Percentiles rank a stretch among this genome's conserved stretches.
Conservation (phyloP, 352 stramenopile genomes). For the Pilasporangium apinafurcum region DNA sequence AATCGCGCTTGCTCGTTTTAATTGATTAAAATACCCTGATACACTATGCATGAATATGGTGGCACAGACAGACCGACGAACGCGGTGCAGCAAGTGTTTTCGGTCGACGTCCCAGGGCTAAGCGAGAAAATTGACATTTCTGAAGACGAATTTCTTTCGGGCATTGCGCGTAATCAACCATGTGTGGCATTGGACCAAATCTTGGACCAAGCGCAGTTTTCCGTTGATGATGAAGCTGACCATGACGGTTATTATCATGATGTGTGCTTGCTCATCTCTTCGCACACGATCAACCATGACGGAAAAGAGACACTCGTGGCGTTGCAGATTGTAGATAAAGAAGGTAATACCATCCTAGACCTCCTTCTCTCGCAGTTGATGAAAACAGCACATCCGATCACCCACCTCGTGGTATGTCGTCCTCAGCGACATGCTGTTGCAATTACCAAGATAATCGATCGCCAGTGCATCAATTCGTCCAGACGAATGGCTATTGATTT, state of each 20-base stretch:
- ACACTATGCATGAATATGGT: too few relatives aligned
- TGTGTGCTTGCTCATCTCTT: conserved; percentile 11
- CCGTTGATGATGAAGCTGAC: neutral
- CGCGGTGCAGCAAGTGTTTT: conserved; percentile 16
- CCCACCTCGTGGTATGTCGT: too few relatives aligned
- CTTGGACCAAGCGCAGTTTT: neutral
- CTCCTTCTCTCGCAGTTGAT: too few relatives aligned
- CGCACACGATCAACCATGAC: neutral
- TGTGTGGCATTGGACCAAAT: conserved; percentile 9
- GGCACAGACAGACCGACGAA: too few relatives aligned
- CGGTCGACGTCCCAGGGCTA: conserved; percentile 13
- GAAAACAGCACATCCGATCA: too few relatives aligned
- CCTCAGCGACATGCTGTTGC: too few relatives aligned
- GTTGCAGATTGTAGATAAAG: neutral
- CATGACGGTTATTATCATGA: conserved; percentile 5
- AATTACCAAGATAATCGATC: too few relatives aligned
- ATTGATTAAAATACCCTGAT: too few relatives aligned
- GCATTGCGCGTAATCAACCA: conserved; percentile 9
- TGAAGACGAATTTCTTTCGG: conserved; percentile 14
- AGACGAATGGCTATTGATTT: conserved; percentile 7
- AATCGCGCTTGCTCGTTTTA: too few relatives aligned
- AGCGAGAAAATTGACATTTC: conserved; percentile 15
- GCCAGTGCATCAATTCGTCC: too few relatives aligned
- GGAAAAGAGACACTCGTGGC: too few relatives aligned
- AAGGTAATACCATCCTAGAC: conserved; percentile 3